These are phyloP conservation scores for Eucalyptus leucophloia DNA, from an alignment of 345 rosid species.

Conservation along the genomic window DNA sequence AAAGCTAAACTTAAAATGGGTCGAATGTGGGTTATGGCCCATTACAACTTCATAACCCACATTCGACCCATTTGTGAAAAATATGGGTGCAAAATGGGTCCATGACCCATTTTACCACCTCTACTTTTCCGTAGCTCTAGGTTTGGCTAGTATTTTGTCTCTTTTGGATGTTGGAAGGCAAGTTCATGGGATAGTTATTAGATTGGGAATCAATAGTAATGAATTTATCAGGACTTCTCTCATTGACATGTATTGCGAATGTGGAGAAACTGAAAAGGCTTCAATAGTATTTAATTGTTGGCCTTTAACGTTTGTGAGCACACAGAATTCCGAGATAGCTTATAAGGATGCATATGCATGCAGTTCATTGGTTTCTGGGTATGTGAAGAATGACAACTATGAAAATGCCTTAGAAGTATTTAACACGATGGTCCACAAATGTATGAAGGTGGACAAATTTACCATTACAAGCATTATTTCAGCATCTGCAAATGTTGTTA, in stretches of 20 bases:
- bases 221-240: slow-evolving; percentile 30
- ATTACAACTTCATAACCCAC: too few species aligned
- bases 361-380: slow-evolving; percentile 49
- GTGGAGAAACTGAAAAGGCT: slow-evolving; percentile 26
- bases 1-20: too few species aligned
- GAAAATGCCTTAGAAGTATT: slow-evolving; percentile 21
- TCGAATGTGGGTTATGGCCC: too few species aligned
- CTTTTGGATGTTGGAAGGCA: slow-evolving; percentile 23
- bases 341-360: slow-evolving; percentile 1
- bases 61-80: too few species aligned
- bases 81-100: too few species aligned
- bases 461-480: slow-evolving; percentile 38
- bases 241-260: slow-evolving; percentile 40
- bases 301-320: neutral
- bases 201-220: slow-evolving; percentile 5
- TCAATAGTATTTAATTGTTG: neutral
- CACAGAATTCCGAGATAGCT: neutral
- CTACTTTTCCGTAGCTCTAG: slow-evolving; percentile 26
- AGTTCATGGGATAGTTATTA: slow-evolving; percentile 21
- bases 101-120: too few species aligned
- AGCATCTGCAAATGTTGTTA: slow-evolving; percentile 26
- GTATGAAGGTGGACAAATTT: slow-evolving; percentile 13
- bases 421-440: slow-evolving; percentile 14
- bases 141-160: slow-evolving; percentile 18
- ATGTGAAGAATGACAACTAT: slow-evolving; percentile 18